Conservation (phyloP, 2,329 filamentous ascomycete genomes). For the Diplodia scrobiculata region DNA sequence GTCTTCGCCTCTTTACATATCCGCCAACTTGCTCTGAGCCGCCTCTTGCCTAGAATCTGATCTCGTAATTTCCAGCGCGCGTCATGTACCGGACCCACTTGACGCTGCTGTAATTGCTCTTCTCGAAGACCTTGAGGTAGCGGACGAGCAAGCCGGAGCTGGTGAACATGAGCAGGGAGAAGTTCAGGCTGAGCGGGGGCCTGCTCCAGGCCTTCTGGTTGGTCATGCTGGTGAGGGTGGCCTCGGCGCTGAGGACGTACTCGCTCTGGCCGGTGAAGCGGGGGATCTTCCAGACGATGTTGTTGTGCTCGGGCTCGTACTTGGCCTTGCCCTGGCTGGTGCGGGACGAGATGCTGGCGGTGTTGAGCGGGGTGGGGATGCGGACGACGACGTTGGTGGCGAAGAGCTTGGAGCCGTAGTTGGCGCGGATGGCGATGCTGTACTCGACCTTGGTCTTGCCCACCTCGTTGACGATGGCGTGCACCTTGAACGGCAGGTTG, state of each 20-base stretch:
- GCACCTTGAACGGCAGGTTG: conserved; percentile 97
- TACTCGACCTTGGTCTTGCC: conserved; percentile 98
- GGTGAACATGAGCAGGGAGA: conserved; percentile 96
- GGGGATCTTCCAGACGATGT: conserved; percentile 98
- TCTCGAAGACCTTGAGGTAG: conserved; percentile 98
- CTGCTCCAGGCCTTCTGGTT: conserved; percentile 97
- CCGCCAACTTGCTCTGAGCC: neutral
- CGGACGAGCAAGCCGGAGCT: conserved; percentile 88
- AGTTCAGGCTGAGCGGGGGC: conserved; percentile 87
- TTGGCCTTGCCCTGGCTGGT: conserved; percentile 96
- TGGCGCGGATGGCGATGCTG: conserved; percentile 94
- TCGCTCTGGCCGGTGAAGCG: conserved; percentile 98
- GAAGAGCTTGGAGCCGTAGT: conserved; percentile 94
- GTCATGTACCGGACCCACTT: conserved; percentile 99
- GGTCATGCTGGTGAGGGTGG: conserved; percentile 92
- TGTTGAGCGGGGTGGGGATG: conserved; percentile 95
- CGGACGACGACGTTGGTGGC: conserved; percentile 94
- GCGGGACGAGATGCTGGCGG: conserved; percentile 86
- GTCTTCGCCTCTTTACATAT: neutral
- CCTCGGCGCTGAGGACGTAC: conserved; percentile 91
- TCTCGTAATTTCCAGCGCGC: conserved; percentile 94
- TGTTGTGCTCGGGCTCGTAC: conserved; percentile 97
- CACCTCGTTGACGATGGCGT: conserved; percentile 96
- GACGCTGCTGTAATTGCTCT: conserved; percentile 97
- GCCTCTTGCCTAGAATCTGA: conserved; percentile 61